These are phyloP conservation scores for Pholiota adiposa DNA, from an alignment of 1,284 basidiomycete genomes.

Conservation along the genomic window DNA sequence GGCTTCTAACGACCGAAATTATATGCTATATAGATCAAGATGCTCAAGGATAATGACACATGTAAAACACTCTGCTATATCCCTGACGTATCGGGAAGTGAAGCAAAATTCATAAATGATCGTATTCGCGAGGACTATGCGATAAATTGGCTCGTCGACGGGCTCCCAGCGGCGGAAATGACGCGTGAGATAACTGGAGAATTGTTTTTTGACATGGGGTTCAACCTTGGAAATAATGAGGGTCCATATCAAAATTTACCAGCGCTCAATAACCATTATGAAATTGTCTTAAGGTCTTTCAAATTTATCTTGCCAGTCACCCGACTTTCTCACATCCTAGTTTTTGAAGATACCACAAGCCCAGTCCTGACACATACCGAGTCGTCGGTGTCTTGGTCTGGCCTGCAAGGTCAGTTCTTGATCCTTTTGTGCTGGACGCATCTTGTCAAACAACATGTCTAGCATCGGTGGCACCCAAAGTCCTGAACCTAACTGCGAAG, in stretches of 20 bases:
- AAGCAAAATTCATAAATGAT: conserved; percentile 90
- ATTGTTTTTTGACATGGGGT: conserved; percentile 89
- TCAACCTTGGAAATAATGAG: conserved; percentile 78
- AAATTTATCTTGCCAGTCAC: background rate
- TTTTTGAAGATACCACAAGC: conserved; percentile 73
- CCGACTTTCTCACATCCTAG: background rate
- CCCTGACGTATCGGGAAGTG: conserved; percentile 62
- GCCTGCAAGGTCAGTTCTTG: conserved; percentile 70
- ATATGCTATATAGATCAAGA: conserved; percentile 59
- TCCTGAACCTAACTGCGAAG: conserved; percentile 43
- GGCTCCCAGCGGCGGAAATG: conserved; percentile 93
- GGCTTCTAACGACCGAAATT: conserved; percentile 13
- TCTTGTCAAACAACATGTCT: conserved; percentile 4
- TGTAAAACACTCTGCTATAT: conserved; percentile 81
- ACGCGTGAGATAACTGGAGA: conserved; percentile 83
- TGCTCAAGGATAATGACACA: conserved; percentile 73
- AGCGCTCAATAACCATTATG: conserved; percentile 91
- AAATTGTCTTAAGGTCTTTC: conserved; percentile 75
- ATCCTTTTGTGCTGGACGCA: background rate
- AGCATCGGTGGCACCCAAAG: conserved; percentile 67
- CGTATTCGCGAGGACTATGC: conserved; percentile 94
- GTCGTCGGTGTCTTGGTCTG: conserved; percentile 94
- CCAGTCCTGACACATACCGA: conserved; percentile 70
- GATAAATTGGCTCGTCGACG: conserved; percentile 94
- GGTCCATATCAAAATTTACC: conserved; percentile 59